Conservation (phyloP, 768 basidiomycete genomes). For the Suillus bovinus region DNA sequence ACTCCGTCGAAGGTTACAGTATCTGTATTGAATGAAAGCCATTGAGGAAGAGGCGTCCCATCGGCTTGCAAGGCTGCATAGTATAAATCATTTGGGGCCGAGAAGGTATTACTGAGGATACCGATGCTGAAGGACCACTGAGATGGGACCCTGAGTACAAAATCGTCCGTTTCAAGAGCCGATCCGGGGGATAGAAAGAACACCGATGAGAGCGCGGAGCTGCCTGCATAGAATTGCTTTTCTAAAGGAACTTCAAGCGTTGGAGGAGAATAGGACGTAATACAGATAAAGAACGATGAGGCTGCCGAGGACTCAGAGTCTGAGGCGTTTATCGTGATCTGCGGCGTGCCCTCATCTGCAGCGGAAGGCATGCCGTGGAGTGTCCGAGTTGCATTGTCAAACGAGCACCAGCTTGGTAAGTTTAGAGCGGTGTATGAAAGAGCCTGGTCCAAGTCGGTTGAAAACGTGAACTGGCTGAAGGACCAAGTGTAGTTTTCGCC, state of each 20-base stretch:
- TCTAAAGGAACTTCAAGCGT: conserved; percentile 51
- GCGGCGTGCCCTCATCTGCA: conserved; percentile 60
- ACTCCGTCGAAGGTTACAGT: conserved; percentile 79
- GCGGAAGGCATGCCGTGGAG: conserved; percentile 70
- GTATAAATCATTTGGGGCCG: conserved; percentile 46
- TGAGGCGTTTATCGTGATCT: conserved; percentile 63
- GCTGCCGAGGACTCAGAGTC: conserved; percentile 53
- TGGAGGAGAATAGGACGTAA: conserved; percentile 55
- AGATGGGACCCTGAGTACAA: conserved; percentile 71
- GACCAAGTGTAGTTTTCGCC: conserved; percentile 67
- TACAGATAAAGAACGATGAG: conserved; percentile 55
- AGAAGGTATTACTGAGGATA: conserved; percentile 65
- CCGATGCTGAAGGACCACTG: conserved; percentile 92
- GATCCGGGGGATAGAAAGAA: conserved; percentile 63
- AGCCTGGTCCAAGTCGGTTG: conserved; percentile 41
- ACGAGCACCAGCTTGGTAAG: conserved; percentile 78
- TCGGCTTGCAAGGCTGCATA: conserved; percentile 67
- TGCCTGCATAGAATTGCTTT: conserved; percentile 60
- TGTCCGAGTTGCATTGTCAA: conserved; percentile 57
- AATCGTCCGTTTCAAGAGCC: conserved; percentile 49
- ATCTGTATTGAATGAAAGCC: conserved; percentile 70
- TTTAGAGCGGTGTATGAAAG: conserved; percentile 52
- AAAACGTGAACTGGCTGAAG: conserved; percentile 66
- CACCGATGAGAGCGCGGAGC: conserved; percentile 74
- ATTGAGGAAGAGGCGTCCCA: conserved; percentile 70